A percentile compares a stretch with the other conserved stretches of the same genome.
These are phyloP conservation scores for Trichoderma oligosporum DNA, from an alignment of 2,329 filamentous ascomycete genomes.

Conservation along the genomic window DNA sequence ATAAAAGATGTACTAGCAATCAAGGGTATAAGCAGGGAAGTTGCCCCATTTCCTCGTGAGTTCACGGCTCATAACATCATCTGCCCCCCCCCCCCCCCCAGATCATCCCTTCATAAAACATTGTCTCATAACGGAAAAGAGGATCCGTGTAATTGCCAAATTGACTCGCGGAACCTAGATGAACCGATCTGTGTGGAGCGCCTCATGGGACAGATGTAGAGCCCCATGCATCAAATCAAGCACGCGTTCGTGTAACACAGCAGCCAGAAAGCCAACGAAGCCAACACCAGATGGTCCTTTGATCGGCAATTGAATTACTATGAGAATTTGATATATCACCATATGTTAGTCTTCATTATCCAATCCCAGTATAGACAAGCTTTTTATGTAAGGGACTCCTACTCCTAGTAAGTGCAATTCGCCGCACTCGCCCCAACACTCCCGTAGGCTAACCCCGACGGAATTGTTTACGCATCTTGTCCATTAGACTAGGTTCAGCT, in stretches of 20 bases:
- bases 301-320: background rate
- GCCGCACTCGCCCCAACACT: background rate
- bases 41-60: background rate
- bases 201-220: too few species aligned
- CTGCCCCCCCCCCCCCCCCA: too few species aligned
- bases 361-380: background rate
- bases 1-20: background rate
- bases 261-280: too few species aligned
- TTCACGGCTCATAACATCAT: background rate
- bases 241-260: background rate
- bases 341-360: background rate
- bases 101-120: conserved; percentile 3
- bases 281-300: too few species aligned
- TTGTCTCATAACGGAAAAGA: conserved; percentile 1
- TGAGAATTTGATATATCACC: background rate
- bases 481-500: background rate
- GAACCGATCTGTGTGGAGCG: too few species aligned
- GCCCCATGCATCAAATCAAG: background rate
- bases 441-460: background rate
- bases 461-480: background rate
- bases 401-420: background rate
- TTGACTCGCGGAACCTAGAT: background rate
- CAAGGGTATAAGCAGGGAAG: conserved; percentile 7
- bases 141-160: background rate
- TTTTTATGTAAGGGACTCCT: background rate